Conservation (phyloP, 2,329 filamentous ascomycete genomes). For the Sporothrix brasiliensis region DNA sequence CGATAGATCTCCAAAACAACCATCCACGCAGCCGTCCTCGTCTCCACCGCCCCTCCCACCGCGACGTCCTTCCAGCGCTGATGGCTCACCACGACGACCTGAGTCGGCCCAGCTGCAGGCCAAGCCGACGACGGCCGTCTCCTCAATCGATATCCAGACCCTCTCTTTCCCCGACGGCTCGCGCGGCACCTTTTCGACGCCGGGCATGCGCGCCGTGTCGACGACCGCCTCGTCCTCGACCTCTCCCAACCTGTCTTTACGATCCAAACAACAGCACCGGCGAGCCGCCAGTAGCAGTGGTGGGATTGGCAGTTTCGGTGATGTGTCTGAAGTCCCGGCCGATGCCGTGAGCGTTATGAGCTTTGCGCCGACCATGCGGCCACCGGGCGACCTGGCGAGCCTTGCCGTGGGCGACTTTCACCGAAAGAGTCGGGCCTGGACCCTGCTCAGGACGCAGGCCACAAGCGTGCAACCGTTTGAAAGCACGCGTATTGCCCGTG, state of each 20-base stretch:
- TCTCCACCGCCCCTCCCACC: slow-evolving; percentile 57
- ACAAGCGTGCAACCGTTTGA: slow-evolving; percentile 65
- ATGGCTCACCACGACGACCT: slow-evolving; percentile 37
- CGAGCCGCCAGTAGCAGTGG: slow-evolving; percentile 30
- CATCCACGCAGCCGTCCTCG: slow-evolving; percentile 43
- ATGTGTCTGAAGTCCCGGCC: slow-evolving; percentile 54
- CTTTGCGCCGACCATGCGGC: slow-evolving; percentile 64
- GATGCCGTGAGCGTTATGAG: slow-evolving; percentile 70
- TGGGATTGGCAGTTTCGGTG: slow-evolving; percentile 14
- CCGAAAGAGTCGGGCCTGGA: slow-evolving; percentile 69
- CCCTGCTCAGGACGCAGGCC: slow-evolving; percentile 65
- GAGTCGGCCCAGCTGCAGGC: slow-evolving; percentile 52
- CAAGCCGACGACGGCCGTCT: slow-evolving; percentile 81
- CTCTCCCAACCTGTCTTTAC: slow-evolving; percentile 26
- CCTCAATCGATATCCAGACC: slow-evolving; percentile 77
- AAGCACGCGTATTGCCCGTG: slow-evolving; percentile 46
- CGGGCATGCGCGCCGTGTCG: slow-evolving; percentile 44
- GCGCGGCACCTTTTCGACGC: slow-evolving; percentile 62
- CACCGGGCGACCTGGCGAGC: slow-evolving; percentile 75
- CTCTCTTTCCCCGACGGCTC: slow-evolving; percentile 72
- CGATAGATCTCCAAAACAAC: slow-evolving; percentile 41
- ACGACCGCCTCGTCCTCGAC: slow-evolving; percentile 40
- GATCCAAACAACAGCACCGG: slow-evolving; percentile 12
- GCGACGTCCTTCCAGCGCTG: slow-evolving; percentile 36
- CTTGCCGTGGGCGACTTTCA: slow-evolving; percentile 73